phyloP scores from a whole-genome alignment of 441 rosid species.

The Gossypium davidsonii region DNA sequence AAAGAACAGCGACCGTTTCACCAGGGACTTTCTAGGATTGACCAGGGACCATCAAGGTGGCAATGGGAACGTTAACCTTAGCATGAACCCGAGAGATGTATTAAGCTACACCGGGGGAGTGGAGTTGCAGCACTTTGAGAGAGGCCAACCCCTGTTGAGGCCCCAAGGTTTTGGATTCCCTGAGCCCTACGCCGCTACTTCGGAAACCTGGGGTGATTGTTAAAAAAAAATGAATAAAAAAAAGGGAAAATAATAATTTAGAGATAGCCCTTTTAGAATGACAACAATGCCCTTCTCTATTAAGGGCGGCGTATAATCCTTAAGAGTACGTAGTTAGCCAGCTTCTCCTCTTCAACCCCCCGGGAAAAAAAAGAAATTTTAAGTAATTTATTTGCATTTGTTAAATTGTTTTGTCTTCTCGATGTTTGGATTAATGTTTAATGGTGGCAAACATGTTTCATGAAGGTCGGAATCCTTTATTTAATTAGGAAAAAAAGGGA shows the following conservation, averaged over 20 bases:
- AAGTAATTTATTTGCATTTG: slow-evolving; percentile 8
- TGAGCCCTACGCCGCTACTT: slow-evolving; percentile 42
- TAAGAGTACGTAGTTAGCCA: background rate
- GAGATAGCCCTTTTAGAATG: background rate
- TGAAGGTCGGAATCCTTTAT: background rate
- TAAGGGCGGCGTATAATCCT: background rate
- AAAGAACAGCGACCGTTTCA: slow-evolving; percentile 50
- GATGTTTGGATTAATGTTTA: background rate
- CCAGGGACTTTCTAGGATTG: slow-evolving; percentile 89
- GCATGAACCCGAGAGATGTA: slow-evolving; percentile 40
- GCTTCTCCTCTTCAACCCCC: background rate
- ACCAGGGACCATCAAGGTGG: slow-evolving; percentile 27
- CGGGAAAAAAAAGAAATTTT: background rate
- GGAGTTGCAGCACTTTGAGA: slow-evolving; percentile 42
- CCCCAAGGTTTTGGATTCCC: slow-evolving; percentile 49
- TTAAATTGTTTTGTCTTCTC: background rate
- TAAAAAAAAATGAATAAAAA: background rate
- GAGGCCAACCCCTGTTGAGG: slow-evolving; percentile 44
- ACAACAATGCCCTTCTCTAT: slow-evolving; percentile 10
- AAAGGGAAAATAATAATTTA: slow-evolving; percentile 10
- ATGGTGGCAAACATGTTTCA: background rate
- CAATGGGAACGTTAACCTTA: slow-evolving; percentile 29
- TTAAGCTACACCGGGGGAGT: slow-evolving; percentile 45
- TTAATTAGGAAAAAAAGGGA: background rate
- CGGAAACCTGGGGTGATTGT: slow-evolving; percentile 43